Evolutionary conservation across 2,329 filamentous ascomycete species (phyloP), one percentile per base, ranked within the genome.

Genomic region (Atkinsonella hypoxylon): DNA sequence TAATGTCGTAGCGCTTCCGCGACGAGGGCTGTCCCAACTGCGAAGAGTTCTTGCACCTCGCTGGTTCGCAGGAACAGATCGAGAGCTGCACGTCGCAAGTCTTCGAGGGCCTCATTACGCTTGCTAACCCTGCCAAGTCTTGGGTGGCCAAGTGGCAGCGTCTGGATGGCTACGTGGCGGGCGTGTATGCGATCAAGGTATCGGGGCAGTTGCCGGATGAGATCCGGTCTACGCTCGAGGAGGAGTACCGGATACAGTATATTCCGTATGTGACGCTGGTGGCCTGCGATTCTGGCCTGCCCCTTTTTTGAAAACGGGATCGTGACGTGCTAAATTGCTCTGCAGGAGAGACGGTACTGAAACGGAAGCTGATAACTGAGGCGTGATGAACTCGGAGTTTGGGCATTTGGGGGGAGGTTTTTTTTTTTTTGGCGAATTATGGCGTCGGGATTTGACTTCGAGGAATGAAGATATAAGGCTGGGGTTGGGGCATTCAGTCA

Each of bases 61-160:
- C 81, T 56, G 83, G 84, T 64, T 86, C 84, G 57, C 73, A 78
- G 59, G 93, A 98, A 54, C 79, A 83, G 56, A 87, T 97, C 62
- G 82, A 88, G 64, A 88, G 89, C 71, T 96, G 90, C 78, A 98
- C 93, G 18, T 95, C 89, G 13, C 87, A 91, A 63, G 90, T 97
- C 57, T 98, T 93, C 65, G 93, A 98, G 67, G 93, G 93, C 45
- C 71, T 96, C 56, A 88, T 97, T 65, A 82, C 87, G 40, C 77
- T 97, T 38, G 81, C 84, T 45, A 84, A 96, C 64, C 90, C 90
- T n/a, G 71, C 72, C 42, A 79, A 76, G 58, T 94, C 87, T 62
- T 98, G 93, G 93, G 88, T 97, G 46, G 90, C 91, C n/a, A 87
- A 88, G 64, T 97, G 90, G 85, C 89, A 97, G 75, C 81, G 93